Evolutionary conservation across 192 early-diverging fungal species (phyloP).

Genomic region (Martensiomyces pterosporus): DNA sequence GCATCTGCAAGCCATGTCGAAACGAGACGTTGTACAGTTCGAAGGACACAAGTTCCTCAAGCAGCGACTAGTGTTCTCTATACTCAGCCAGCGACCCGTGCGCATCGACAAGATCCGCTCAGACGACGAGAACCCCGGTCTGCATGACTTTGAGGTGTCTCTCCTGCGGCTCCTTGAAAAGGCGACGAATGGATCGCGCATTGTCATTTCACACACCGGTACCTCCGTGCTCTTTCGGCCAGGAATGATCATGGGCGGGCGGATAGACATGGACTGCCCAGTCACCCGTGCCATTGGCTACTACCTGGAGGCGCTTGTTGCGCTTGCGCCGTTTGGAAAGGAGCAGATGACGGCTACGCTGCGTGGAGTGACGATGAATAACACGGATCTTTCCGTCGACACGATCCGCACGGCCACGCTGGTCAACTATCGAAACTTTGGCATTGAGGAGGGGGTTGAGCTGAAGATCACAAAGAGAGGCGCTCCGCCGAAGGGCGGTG

Average conservation of each 20-base stretch:
- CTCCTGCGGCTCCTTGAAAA: constrained; percentile 91
- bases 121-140: constrained; percentile 81
- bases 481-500: constrained; percentile 87
- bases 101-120: constrained; percentile 88
- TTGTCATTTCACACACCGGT: constrained; percentile 93
- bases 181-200: constrained; percentile 84
- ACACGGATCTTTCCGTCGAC: constrained; percentile 89
- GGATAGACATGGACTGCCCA: constrained; percentile 82
- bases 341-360: constrained; percentile 75
- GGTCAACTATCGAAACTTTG: constrained; percentile 80
- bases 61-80: constrained; percentile 86
- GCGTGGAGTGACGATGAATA: constrained; percentile 90
- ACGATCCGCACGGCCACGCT: constrained; percentile 85
- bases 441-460: constrained; percentile 78
- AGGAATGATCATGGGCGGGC: constrained; percentile 86
- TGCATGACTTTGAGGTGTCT: constrained; percentile 85
- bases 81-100: constrained; percentile 74
- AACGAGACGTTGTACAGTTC: constrained; percentile 48
- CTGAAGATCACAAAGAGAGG: constrained; percentile 87
- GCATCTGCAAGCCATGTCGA: constrained; percentile 43
- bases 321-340: constrained; percentile 92
- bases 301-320: constrained; percentile 88
- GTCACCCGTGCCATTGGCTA: constrained; percentile 85
- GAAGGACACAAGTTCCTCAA: constrained; percentile 84
- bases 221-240: constrained; percentile 82